Evolutionary conservation across 139 green algal species (phyloP), one percentile per base, ranked within the genome.

Genomic region (Trebouxia sp.): DNA sequence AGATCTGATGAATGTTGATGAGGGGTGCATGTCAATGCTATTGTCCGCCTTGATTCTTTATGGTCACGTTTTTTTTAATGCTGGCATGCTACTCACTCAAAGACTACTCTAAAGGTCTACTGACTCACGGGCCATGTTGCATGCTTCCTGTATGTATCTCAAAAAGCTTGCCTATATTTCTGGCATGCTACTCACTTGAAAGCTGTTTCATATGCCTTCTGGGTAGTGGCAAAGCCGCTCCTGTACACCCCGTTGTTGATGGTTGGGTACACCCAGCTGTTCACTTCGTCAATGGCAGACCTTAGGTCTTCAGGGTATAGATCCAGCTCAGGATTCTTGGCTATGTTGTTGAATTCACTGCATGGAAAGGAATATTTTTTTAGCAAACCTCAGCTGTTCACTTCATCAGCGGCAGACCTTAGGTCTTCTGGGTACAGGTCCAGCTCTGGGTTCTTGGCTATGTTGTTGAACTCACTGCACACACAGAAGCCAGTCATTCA

Each of bases 241-340:
- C 91, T 78, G 88, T 99, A 99, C 24, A 99, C 96, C 20, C 96
- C 96, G 76, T 98, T 99, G 91, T 98, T 99, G 85, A 99, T 98
- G 37, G 32, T 70, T 6, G 86, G 80, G 75, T 98, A 98, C 4
- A 97, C 85, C 94, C 94, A 98, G 39, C 85, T 82, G 83, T 98
- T 97, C 26, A 95, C 82, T 11, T 83, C 83, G 38, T 97, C 94
- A 62, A 99, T 98, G 12, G 88, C 65, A 0, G 74, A 15, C 0
- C 86, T 65, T 69, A 97, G 84, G 0, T 85, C 47, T 67, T 93
- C 89, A 22, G 94, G 94, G 80, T 96, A 97, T 76, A 97, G 81
- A 83, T 97, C 90, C 41, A 77, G 41, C 8, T 41, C 42, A 80
- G 47, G 32, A 1, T 65, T 79, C 47, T 65, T 62, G 28, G 47